These are phyloP conservation scores for Suhomyces guaymorum DNA, from an alignment of 1,139 yeast genomes.

Conservation along the genomic window DNA sequence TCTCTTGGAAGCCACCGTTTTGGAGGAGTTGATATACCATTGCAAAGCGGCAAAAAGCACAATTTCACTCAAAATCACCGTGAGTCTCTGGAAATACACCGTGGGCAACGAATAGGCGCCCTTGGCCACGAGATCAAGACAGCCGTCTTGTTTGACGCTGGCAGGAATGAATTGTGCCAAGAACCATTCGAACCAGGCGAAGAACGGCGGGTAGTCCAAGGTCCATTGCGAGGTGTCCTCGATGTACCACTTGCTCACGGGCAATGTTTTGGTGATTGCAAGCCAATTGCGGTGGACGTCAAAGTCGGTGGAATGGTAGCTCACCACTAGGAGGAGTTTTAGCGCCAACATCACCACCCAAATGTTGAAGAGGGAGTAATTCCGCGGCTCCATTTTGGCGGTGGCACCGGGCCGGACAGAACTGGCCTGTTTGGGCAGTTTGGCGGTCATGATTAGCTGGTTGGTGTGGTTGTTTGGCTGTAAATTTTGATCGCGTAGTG, in stretches of 20 bases:
- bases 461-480: neutral
- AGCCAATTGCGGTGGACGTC: constrained; percentile 98
- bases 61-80: constrained; percentile 79
- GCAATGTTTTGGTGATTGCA: constrained; percentile 82
- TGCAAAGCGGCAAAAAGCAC: constrained; percentile 71
- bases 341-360: constrained; percentile 43
- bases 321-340: constrained; percentile 38
- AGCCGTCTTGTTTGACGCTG: constrained; percentile 68
- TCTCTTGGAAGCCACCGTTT: constrained; percentile 25
- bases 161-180: constrained; percentile 72
- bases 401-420: neutral
- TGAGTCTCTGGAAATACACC: constrained; percentile 72
- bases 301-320: constrained; percentile 85
- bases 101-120: constrained; percentile 80
- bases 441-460: neutral
- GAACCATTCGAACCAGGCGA: constrained; percentile 90
- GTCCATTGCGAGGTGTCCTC: constrained; percentile 94
- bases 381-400: constrained; percentile 1
- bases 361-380: constrained; percentile 36
- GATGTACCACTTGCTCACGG: constrained; percentile 76
- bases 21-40: constrained; percentile 61
- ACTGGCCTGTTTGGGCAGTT: neutral
- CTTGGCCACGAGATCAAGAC: constrained; percentile 64
- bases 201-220: constrained; percentile 94
- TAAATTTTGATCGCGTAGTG: neutral